Conservation (phyloP, 148 eudicot genomes). For the Fagopyrum esculentum region DNA sequence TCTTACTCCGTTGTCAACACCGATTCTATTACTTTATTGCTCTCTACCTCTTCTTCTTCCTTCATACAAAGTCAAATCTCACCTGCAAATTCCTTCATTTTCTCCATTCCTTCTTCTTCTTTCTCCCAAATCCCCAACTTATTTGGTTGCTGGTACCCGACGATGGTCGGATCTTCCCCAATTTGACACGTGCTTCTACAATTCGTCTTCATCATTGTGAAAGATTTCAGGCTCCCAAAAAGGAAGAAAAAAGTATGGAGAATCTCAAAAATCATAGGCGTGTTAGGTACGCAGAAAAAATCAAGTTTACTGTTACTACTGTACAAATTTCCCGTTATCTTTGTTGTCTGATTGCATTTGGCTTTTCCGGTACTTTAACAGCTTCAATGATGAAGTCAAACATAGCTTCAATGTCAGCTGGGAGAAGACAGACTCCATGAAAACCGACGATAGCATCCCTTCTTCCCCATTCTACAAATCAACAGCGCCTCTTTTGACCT, state of each 20-base stretch:
- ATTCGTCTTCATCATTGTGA: background rate
- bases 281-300: conserved; percentile 22
- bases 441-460: conserved; percentile 13
- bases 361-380: background rate
- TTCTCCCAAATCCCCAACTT: background rate
- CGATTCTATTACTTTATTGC: background rate
- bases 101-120: background rate
- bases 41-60: background rate
- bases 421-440: conserved; percentile 6
- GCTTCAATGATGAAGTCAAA: conserved; percentile 7
- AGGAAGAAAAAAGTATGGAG: conserved; percentile 1
- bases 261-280: conserved; percentile 16
- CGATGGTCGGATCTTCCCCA: background rate
- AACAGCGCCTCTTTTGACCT: conserved; percentile 17
- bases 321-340: too few species aligned
- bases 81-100: background rate
- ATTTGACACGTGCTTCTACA: background rate
- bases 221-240: background rate
- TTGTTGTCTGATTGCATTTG: conserved; percentile 4
- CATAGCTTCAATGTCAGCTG: conserved; percentile 8
- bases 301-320: background rate
- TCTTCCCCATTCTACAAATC: conserved; percentile 21
- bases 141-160: background rate
- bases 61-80: background rate
- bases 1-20: background rate